Evolutionary conservation across 2,329 filamentous ascomycete species (phyloP).

Genomic region (Zymoseptoria brevis): DNA sequence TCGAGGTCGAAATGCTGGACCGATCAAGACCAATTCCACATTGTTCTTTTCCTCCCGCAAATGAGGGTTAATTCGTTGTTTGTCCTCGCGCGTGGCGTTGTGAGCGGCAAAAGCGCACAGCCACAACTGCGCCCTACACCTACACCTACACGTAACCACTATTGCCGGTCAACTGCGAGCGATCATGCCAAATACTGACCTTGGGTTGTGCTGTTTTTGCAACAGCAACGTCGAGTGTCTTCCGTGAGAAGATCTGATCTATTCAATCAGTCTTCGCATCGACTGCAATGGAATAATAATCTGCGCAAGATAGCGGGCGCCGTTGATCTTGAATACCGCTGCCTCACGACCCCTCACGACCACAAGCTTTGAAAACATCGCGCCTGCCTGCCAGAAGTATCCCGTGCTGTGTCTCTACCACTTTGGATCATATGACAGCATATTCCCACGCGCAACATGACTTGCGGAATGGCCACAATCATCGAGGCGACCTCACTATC

Average conservation of each 20-base stretch:
- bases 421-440: not conserved
- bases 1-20: too few relatives aligned
- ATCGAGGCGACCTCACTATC: constrained; percentile 80
- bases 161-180: not conserved
- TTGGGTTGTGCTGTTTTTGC: not conserved
- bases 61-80: too few relatives aligned
- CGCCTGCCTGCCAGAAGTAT: too few relatives aligned
- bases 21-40: too few relatives aligned
- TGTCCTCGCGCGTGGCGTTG: too few relatives aligned
- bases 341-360: not conserved
- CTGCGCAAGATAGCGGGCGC: not conserved
- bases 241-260: not conserved
- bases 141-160: not conserved
- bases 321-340: not conserved
- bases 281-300: not conserved
- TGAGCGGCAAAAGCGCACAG: not conserved
- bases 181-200: not conserved
- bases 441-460: constrained; percentile 11
- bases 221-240: not conserved
- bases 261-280: not conserved
- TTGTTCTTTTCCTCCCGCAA: too few relatives aligned
- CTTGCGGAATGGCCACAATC: constrained; percentile 20
- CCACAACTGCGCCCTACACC: not conserved
- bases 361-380: too few relatives aligned
- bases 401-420: too few relatives aligned